Conservation (phyloP, 2,329 filamentous ascomycete species). For the Cercospora zeae-maydis region DNA sequence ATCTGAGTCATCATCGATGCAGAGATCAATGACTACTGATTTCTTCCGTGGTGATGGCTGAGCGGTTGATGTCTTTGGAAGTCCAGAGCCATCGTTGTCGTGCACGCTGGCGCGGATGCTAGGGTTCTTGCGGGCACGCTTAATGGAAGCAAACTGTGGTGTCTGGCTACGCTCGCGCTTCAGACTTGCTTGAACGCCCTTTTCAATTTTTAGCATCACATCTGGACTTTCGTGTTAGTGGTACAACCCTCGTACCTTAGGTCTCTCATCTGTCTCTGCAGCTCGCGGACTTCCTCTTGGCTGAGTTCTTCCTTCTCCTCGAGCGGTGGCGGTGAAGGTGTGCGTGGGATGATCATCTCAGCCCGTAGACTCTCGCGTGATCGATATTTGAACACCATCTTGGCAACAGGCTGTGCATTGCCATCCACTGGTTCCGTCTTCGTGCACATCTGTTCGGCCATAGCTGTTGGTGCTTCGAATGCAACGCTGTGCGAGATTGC, state of each 20-base stretch:
- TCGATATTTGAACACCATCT: neutral
- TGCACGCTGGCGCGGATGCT: conserved; percentile 4
- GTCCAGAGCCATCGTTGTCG: conserved; percentile 6
- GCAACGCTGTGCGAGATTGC: conserved; percentile 21
- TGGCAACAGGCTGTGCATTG: neutral
- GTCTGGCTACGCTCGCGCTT: conserved; percentile 20
- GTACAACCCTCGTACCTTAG: neutral
- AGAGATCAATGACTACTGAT: neutral
- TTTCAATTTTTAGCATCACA: neutral
- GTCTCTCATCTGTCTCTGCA: conserved; percentile 8
- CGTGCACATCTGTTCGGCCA: neutral
- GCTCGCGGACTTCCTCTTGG: conserved; percentile 17
- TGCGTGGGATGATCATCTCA: conserved; percentile 16
- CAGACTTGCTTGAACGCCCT: conserved; percentile 4
- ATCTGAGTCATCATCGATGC: neutral
- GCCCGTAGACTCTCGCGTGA: conserved; percentile 17
- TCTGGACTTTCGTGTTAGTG: too few species aligned
- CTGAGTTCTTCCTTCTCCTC: conserved; percentile 14
- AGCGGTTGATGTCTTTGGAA: conserved; percentile 13
- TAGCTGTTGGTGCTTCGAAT: neutral
- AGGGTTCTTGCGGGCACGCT: conserved; percentile 6
- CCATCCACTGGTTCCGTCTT: neutral
- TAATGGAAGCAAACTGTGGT: conserved; percentile 13
- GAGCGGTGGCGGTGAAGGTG: conserved; percentile 18
- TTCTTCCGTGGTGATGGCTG: neutral